A percentile compares a stretch with the other conserved stretches of the same genome.
Evolutionary conservation across 352 stramenopile genomes (phyloP).

Genomic region (Phytophthora sp.): DNA sequence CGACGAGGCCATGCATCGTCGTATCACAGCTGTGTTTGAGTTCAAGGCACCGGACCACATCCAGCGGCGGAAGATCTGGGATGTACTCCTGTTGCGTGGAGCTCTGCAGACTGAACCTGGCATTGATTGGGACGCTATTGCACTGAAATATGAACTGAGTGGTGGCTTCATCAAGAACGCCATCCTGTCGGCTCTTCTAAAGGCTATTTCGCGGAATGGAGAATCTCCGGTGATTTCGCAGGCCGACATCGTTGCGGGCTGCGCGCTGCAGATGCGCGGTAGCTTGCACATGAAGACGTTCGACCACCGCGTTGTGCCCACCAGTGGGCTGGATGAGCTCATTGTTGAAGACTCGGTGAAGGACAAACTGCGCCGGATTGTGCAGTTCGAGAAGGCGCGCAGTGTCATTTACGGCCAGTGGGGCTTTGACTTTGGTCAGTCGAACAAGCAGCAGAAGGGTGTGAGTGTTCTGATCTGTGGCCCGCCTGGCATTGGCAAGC

Average conservation of each 20-base stretch:
- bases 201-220: constrained; percentile 67
- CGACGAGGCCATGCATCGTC: constrained; percentile 91
- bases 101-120: constrained; percentile 58
- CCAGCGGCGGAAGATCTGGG: constrained; percentile 86
- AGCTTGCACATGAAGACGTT: constrained; percentile 92
- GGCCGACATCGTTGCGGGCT: constrained; percentile 79
- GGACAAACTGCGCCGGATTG: constrained; percentile 67
- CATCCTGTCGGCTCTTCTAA: constrained; percentile 83
- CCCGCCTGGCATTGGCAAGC: constrained; percentile 76
- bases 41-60: constrained; percentile 88
- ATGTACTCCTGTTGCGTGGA: constrained; percentile 63
- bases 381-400: constrained; percentile 85
- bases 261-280: constrained; percentile 86
- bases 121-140: constrained; percentile 87
- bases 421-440: constrained; percentile 84
- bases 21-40: constrained; percentile 90
- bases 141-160: constrained; percentile 89
- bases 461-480: constrained; percentile 79
- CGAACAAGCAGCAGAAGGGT: constrained; percentile 86
- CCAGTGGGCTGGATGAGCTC: constrained; percentile 71
- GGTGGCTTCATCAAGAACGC: constrained; percentile 93
- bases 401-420: constrained; percentile 89
- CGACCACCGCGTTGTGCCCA: constrained; percentile 84
- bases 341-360: constrained; percentile 76
- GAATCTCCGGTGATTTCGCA: constrained; percentile 74